phyloP scores from a whole-genome alignment of 495 filamentous ascomycete species.

The Daldinia vernicosa region DNA sequence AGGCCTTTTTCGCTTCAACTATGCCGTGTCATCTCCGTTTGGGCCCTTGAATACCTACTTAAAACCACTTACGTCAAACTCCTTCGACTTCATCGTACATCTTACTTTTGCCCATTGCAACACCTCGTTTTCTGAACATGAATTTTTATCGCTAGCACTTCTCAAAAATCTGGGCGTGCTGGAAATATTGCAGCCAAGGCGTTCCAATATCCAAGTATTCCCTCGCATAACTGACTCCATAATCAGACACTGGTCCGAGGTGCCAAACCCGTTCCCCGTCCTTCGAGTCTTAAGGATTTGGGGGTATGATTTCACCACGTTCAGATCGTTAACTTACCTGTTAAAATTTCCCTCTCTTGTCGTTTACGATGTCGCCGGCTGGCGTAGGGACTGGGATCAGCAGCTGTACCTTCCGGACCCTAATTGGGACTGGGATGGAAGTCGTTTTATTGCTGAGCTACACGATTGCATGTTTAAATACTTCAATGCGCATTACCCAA shows the following conservation, averaged over 20 bases:
- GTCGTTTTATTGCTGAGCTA: too few relatives aligned
- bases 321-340: conserved; percentile 36
- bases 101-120: conserved; percentile 38
- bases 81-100: conserved; percentile 43
- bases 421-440: conserved; percentile 7
- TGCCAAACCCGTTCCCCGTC: conserved; percentile 38
- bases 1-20: conserved; percentile 2
- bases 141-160: conserved; percentile 42
- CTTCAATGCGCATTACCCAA: neutral
- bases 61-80: conserved; percentile 27
- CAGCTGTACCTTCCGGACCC: too few relatives aligned
- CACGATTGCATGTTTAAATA: neutral
- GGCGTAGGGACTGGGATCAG: conserved; percentile 28
- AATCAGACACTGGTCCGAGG: conserved; percentile 44
- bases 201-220: neutral
- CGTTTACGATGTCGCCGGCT: conserved; percentile 37
- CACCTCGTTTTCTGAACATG: conserved; percentile 21
- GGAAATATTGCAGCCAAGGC: conserved; percentile 36
- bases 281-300: conserved; percentile 46
- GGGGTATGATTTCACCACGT: conserved; percentile 26
- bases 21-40: conserved; percentile 16
- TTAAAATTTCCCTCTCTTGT: conserved; percentile 40
- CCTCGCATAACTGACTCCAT: conserved; percentile 43
- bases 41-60: conserved; percentile 35
- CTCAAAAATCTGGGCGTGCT: conserved; percentile 49